A percentile compares a stretch with the other conserved stretches of the same genome.
phyloP scores from a whole-genome alignment of 805 yeast species.

The Pichia manshurica region DNA sequence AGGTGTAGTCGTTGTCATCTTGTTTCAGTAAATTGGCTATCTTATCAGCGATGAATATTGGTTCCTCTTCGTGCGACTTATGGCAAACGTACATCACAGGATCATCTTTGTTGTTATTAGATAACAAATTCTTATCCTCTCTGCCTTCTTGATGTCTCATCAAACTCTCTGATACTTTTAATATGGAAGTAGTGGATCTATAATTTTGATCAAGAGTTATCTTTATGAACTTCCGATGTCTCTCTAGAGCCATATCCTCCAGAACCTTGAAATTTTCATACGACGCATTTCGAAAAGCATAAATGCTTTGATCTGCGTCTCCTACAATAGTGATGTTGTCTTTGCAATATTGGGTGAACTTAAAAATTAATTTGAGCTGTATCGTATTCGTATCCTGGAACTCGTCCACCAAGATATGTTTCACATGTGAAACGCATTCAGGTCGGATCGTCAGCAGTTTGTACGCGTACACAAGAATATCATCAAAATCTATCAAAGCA shows the following conservation, averaged over 20 bases:
- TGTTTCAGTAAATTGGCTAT: conserved; percentile 39
- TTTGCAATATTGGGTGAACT: conserved; percentile 39
- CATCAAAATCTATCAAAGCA: conserved; percentile 74
- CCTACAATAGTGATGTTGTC: conserved; percentile 83
- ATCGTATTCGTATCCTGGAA: conserved; percentile 86
- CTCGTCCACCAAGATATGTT: conserved; percentile 85
- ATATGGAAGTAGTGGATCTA: conserved; percentile 66
- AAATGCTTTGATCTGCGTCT: conserved; percentile 94
- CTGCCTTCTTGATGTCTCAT: conserved; percentile 57
- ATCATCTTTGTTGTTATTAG: conserved; percentile 39
- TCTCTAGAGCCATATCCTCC: conserved; percentile 32
- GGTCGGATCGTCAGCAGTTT: conserved; percentile 40
- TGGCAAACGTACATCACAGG: conserved; percentile 40
- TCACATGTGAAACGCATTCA: conserved; percentile 42
- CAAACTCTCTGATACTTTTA: conserved; percentile 56
- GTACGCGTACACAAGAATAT: conserved; percentile 55
- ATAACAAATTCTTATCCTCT: conserved; percentile 36
- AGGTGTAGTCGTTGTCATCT: conserved; percentile 39
- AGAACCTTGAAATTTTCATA: conserved; percentile 58
- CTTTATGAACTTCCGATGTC: conserved; percentile 16
- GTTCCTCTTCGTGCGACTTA: conserved; percentile 46
- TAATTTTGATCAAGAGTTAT: conserved; percentile 63
- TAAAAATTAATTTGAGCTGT: conserved; percentile 64
- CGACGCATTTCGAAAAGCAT: conserved; percentile 80
- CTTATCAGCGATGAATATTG: conserved; percentile 51